phyloP scores from a whole-genome alignment of 169 alveolate species.

The Plasmodium cynomolgi region DNA sequence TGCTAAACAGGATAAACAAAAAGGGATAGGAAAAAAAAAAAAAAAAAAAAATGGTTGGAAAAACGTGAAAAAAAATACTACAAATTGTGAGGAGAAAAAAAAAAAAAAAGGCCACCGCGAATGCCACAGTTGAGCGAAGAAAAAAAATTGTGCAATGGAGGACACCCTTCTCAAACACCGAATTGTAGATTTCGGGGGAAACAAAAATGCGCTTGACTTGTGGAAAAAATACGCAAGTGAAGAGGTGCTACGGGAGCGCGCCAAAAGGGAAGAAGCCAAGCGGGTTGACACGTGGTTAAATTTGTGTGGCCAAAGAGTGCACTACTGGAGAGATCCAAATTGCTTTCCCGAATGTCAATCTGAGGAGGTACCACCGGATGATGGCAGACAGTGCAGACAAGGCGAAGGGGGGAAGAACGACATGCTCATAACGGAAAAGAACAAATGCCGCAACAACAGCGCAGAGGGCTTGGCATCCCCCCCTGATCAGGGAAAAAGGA shows the following conservation, averaged over 20 bases:
- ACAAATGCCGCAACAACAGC: not conserved
- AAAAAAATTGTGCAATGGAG: conserved; percentile 18
- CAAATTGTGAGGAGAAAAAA: not conserved
- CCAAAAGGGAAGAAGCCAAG: not conserved
- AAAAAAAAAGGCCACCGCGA: not conserved
- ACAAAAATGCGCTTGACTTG: conserved; percentile 15
- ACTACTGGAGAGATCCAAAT: conserved; percentile 33
- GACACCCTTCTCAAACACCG: conserved; percentile 16
- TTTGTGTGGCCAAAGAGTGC: not conserved
- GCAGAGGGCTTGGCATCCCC: not conserved
- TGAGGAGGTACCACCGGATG: not conserved
- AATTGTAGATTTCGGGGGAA: conserved; percentile 13
- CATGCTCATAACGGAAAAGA: not conserved
- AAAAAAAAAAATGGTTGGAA: not conserved
- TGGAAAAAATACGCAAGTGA: conserved; percentile 54
- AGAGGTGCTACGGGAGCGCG: not conserved
- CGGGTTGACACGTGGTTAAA: not conserved
- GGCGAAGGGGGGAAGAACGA: not conserved
- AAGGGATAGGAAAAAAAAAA: not conserved
- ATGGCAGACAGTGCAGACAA: not conserved
- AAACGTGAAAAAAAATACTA: not conserved
- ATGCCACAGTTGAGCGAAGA: not conserved
- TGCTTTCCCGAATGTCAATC: not conserved
- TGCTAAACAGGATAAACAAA: not conserved
- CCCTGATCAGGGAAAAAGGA: not conserved